These are phyloP conservation scores for Debaryomyces fabryi DNA, from an alignment of 1,139 yeast species.

Conservation along the genomic window DNA sequence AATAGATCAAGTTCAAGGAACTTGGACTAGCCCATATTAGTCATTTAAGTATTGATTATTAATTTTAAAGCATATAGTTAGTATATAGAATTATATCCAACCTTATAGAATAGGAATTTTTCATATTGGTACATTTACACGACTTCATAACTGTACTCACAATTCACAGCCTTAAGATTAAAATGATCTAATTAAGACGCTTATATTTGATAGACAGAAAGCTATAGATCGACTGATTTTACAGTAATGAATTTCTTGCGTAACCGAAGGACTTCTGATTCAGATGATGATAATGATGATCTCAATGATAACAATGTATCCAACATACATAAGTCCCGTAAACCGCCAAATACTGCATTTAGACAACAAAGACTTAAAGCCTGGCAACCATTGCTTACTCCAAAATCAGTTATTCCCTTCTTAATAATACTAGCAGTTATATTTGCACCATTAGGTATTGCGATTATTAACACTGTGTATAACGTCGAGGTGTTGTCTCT, in stretches of 20 bases:
- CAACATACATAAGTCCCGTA: constrained; percentile 52
- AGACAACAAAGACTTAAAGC: constrained; percentile 74
- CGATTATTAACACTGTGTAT: constrained; percentile 59
- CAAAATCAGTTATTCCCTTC: constrained; percentile 73
- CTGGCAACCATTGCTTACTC: constrained; percentile 83
- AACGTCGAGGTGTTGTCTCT: constrained; percentile 61
- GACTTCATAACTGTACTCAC: background rate
- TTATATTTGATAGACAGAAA: background rate
- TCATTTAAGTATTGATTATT: constrained; percentile 1
- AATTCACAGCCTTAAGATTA: constrained; percentile 1
- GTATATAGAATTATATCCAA: constrained; percentile 6
- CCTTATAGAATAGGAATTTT: background rate
- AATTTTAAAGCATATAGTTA: constrained; percentile 4
- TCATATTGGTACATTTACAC: background rate
- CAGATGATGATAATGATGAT: constrained; percentile 32
- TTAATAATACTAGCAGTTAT: constrained; percentile 62
- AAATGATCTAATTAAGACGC: background rate
- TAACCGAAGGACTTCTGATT: constrained; percentile 31
- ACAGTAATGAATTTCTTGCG: constrained; percentile 44
- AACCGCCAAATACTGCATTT: constrained; percentile 79
- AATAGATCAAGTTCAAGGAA: constrained; percentile 13
- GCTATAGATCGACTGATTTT: background rate
- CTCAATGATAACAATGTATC: constrained; percentile 27
- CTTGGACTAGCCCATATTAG: constrained; percentile 2
- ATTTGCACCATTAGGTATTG: constrained; percentile 76